phyloP scores from a whole-genome alignment of 2,329 filamentous ascomycete genomes.

The Fusarium mangiferae region DNA sequence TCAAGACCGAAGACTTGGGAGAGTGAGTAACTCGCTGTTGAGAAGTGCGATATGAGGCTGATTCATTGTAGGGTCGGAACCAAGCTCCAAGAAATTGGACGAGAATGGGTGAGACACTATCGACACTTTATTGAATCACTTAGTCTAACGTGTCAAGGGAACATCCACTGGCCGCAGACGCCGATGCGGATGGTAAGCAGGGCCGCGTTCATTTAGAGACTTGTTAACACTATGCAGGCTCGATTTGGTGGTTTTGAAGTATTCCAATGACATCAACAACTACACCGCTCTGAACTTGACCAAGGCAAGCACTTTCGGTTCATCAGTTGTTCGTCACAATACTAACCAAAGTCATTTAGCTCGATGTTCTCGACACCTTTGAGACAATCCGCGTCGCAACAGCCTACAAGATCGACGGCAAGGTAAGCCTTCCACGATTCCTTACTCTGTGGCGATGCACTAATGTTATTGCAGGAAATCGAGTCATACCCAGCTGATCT shows the following conservation, averaged over 20 bases:
- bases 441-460: too few species aligned
- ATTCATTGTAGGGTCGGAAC: constrained; percentile 47
- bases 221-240: not conserved
- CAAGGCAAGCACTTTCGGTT: constrained; percentile 48
- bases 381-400: constrained; percentile 78
- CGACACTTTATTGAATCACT: fast-evolving
- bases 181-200: constrained; percentile 62
- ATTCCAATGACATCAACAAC: constrained; percentile 63
- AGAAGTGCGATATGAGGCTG: not conserved
- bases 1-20: constrained; percentile 69
- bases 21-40: constrained; percentile 43
- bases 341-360: constrained; percentile 21
- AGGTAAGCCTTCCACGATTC: constrained; percentile 30
- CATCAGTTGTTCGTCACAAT: not conserved
- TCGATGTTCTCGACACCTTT: constrained; percentile 74
- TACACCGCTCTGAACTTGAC: constrained; percentile 71
- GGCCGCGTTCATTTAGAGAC: fast-evolving
- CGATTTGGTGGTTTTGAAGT: not conserved
- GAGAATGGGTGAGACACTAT: constrained; percentile 50
- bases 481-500: constrained; percentile 72
- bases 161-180: constrained; percentile 68
- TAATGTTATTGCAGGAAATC: constrained; percentile 28
- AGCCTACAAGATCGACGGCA: constrained; percentile 66
- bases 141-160: constrained; percentile 41
- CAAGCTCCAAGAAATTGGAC: constrained; percentile 59